phyloP scores from a whole-genome alignment of 2,329 filamentous ascomycete species.

The Ophiostoma sp. region DNA sequence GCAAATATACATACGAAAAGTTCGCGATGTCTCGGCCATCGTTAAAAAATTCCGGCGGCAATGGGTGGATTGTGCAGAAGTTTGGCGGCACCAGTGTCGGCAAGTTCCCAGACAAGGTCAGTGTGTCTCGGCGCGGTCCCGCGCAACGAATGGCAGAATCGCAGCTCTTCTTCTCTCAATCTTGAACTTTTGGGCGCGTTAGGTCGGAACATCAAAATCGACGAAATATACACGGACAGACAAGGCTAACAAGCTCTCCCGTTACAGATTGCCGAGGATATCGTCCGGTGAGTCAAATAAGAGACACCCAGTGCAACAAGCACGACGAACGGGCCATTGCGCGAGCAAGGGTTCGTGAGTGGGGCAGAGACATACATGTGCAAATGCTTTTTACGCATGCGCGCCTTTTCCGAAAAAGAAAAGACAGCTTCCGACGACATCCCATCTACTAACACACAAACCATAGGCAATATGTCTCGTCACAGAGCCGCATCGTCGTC shows the following conservation, averaged over 20 bases:
- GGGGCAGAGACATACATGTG: conserved; percentile 15
- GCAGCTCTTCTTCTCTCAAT: background rate
- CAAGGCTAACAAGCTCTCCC: conserved; percentile 33
- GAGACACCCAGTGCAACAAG: background rate
- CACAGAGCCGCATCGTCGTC: conserved; percentile 74
- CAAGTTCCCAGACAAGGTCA: conserved; percentile 56
- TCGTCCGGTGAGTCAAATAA: conserved; percentile 30
- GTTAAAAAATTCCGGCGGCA: conserved; percentile 24
- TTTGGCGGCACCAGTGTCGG: conserved; percentile 62
- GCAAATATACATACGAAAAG: background rate
- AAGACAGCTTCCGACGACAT: background rate
- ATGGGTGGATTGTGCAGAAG: conserved; percentile 59
- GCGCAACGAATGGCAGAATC: background rate
- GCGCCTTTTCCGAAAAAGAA: background rate
- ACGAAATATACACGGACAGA: background rate
- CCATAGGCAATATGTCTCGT: conserved; percentile 27
- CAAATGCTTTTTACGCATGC: background rate
- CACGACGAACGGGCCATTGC: background rate
- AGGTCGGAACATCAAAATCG: background rate
- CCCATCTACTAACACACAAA: conserved; percentile 9
- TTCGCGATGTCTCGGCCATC: conserved; percentile 26
- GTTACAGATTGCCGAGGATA: conserved; percentile 36
- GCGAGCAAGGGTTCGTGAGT: background rate
- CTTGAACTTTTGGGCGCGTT: background rate
- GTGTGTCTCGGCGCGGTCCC: conserved; percentile 31